Base-by-base conservation (phyloP, 257 asterid species). In the Nicotiana paniculata region DNA sequence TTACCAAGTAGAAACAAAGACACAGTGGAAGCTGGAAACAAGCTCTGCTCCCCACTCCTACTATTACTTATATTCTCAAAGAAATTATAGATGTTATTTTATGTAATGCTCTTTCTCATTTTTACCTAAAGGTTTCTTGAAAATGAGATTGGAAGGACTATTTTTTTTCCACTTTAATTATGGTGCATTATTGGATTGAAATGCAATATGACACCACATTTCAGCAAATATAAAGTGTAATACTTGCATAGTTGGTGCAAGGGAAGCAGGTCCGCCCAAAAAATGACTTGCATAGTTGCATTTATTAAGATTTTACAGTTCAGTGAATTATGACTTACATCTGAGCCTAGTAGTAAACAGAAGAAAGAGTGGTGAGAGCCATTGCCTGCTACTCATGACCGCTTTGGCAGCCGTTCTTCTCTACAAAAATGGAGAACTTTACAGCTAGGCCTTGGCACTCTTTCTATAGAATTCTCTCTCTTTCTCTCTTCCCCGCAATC, bases 351-450 rank as follows among this genome's bases (percentile, higher is more conserved):
- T 54, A 17, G 84, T 26, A 81, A 53, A 51, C 63, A 70, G 77
- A 67, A 35, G 51, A 43, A 43, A 65, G 37, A 76, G 55, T 39
- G 70, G 55, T 61, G 82, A 84, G 81, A 84, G 91, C 85, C 86
- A 69, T 43, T 72, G 84, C 76, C 79, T 70, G 85, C 86, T 68
- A 59, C 80, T 82, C 83, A 79, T 35, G 76, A 78, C 87, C 78
- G 86, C 89, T 85, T 86, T 86, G 69, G 91, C 91, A 89, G 85
- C 35, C 67, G 85, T 90, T 79, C 78, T 91, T 87, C 94, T 90
- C 89, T 87, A 72, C 91, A 88, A 92, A 92, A 91, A 91, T 65
- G 85, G 91, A 90, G 93, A 90, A 90, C 90, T 82, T 75, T 63
- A 46, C 53, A 86, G 88, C 88, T 32, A 74, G 86, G 55, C 82